These are phyloP conservation scores for Gyromitra esculenta DNA, from an alignment of 2,329 filamentous ascomycete genomes.

Conservation along the genomic window DNA sequence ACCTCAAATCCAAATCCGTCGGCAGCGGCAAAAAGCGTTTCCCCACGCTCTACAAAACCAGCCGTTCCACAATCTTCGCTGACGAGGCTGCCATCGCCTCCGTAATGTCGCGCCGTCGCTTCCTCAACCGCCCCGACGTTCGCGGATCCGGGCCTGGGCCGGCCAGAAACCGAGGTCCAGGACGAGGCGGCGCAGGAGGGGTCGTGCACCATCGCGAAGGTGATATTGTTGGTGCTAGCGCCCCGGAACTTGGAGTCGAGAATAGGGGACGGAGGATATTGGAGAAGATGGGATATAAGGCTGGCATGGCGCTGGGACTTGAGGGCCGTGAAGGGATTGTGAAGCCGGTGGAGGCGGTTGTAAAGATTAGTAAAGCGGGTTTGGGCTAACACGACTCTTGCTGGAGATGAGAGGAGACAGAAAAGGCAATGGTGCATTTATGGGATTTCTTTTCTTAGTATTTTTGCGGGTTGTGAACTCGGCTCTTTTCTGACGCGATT, in stretches of 20 bases:
- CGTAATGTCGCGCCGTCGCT: constrained; percentile 67
- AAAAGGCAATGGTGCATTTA: not conserved
- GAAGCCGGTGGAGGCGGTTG: constrained; percentile 83
- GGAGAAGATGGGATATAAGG: constrained; percentile 97
- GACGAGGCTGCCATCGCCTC: constrained; percentile 68
- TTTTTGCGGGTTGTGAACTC: not conserved
- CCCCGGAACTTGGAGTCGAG: constrained; percentile 81
- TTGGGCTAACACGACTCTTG: constrained; percentile 66
- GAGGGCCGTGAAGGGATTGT: constrained; percentile 87
- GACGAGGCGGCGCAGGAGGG: constrained; percentile 60
- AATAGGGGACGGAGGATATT: constrained; percentile 88
- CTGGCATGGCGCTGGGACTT: constrained; percentile 83
- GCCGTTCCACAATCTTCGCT: constrained; percentile 66
- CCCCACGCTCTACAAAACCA: constrained; percentile 79
- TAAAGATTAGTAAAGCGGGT: constrained; percentile 86
- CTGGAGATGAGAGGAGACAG: not conserved
- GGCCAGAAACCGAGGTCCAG: constrained; percentile 58
- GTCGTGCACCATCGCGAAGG: constrained; percentile 77
- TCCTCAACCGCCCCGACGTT: constrained; percentile 58
- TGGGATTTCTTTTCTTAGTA: not conserved
- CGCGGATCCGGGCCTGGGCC: constrained; percentile 59
- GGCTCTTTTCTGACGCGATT: not conserved
- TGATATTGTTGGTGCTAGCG: constrained; percentile 84
- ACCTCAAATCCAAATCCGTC: constrained; percentile 83
- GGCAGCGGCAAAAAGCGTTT: constrained; percentile 78